Percentiles rank a stretch among this genome's conserved stretches.
phyloP scores from a whole-genome alignment of 2,329 filamentous ascomycete species.

The Ophiocordyceps camponoti-saundersi region DNA sequence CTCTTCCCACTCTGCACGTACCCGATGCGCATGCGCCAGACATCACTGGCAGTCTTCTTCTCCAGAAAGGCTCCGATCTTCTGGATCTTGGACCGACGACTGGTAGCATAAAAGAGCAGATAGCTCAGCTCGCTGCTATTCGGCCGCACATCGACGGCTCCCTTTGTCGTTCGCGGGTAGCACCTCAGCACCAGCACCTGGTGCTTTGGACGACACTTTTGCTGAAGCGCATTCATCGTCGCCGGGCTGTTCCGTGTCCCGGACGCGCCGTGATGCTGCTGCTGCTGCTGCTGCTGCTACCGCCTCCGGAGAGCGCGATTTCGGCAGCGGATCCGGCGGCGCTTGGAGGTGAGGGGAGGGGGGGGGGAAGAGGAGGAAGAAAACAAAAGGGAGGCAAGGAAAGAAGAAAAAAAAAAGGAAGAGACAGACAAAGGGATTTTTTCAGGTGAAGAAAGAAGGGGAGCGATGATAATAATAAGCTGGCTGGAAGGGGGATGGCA shows the following conservation, averaged over 20 bases:
- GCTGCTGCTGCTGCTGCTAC: no score
- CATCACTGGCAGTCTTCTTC: conserved; percentile 82
- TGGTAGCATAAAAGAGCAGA: conserved; percentile 90
- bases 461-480: background rate
- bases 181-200: conserved; percentile 93
- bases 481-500: background rate
- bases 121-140: conserved; percentile 96
- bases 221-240: conserved; percentile 45
- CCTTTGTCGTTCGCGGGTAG: conserved; percentile 86
- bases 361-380: background rate
- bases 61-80: conserved; percentile 93
- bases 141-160: conserved; percentile 79
- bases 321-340: background rate
- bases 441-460: no score
- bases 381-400: background rate
- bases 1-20: conserved; percentile 21
- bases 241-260: background rate
- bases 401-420: background rate
- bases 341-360: background rate
- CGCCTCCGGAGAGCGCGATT: background rate
- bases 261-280: background rate
- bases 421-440: no score
- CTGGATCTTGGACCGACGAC: conserved; percentile 83
- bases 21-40: conserved; percentile 78
- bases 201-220: conserved; percentile 77